Evolutionary conservation across 1,284 basidiomycete species (phyloP).

Genomic region (Pseudozyma pruni): DNA sequence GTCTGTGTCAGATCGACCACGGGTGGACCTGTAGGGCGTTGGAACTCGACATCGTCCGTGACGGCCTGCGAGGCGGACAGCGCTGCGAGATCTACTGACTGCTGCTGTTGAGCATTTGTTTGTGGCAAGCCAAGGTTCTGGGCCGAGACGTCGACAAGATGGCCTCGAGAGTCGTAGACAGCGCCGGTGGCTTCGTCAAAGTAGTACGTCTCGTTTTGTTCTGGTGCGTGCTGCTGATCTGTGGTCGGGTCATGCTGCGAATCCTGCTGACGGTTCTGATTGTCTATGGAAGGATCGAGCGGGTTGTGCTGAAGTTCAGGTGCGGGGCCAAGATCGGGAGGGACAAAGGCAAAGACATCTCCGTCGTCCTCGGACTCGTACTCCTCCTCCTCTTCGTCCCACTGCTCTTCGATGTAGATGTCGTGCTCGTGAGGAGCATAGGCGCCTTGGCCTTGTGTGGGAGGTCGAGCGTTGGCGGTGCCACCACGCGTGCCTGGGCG

Average conservation of each 20-base stretch:
- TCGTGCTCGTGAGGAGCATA: conserved; percentile 10
- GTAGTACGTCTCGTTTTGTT: conserved; percentile 56
- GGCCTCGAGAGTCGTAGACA: conserved; percentile 58
- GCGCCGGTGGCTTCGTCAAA: conserved; percentile 62
- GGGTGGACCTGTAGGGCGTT: conserved; percentile 1
- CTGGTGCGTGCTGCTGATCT: conserved; percentile 12
- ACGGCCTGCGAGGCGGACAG: conserved; percentile 27
- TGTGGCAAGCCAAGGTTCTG: conserved; percentile 12
- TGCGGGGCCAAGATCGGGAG: conserved; percentile 51
- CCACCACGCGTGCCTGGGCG: conserved; percentile 40
- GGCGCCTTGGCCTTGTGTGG: conserved; percentile 33
- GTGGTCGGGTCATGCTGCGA: neutral
- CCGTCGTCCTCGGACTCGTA: conserved; percentile 63
- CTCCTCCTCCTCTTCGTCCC: conserved; percentile 49
- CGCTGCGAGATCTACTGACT: neutral
- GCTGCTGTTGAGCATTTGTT: conserved; percentile 8
- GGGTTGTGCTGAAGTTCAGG: conserved; percentile 46
- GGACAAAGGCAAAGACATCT: conserved; percentile 65
- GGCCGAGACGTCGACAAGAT: conserved; percentile 53
- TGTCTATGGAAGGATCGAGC: conserved; percentile 48
- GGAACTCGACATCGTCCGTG: conserved; percentile 14
- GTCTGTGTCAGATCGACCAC: conserved; percentile 13
- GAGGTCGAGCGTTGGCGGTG: conserved; percentile 24
- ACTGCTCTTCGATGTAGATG: conserved; percentile 41
- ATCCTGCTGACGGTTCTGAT: conserved; percentile 32